These are phyloP conservation scores for Prunus mira DNA, from an alignment of 306 rosid genomes.

Conservation along the genomic window DNA sequence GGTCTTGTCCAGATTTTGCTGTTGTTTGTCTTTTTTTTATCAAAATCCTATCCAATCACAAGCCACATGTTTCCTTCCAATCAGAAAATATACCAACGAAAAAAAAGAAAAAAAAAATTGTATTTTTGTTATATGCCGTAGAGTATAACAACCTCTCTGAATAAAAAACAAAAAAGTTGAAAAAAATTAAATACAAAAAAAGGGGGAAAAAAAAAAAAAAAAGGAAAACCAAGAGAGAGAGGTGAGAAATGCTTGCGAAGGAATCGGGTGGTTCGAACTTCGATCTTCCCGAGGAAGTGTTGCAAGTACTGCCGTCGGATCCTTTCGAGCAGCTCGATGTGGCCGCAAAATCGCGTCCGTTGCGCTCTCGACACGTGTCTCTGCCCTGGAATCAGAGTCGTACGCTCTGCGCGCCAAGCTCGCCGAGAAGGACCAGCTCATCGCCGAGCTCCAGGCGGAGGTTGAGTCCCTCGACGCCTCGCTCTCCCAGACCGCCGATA, in stretches of 20 bases:
- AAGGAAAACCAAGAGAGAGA: neutral
- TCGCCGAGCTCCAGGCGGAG: constrained; percentile 62
- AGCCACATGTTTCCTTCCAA: neutral
- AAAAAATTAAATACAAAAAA: neutral
- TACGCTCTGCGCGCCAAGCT: constrained; percentile 45
- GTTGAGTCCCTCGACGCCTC: constrained; percentile 53
- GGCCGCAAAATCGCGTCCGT: constrained; percentile 93
- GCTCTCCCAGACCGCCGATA: constrained; percentile 51
- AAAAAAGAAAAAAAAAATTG: too few species aligned
- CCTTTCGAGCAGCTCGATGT: constrained; percentile 92
- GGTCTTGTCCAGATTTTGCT: neutral
- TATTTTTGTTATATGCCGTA: neutral
- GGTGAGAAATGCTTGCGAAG: constrained; percentile 35
- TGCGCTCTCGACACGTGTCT: constrained; percentile 79
- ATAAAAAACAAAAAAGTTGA: neutral
- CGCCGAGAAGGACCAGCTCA: constrained; percentile 51
- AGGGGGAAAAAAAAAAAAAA: neutral
- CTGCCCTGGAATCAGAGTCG: constrained; percentile 53
- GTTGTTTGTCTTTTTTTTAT: neutral
- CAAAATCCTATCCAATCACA: constrained; percentile 1
- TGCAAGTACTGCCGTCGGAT: constrained; percentile 69
- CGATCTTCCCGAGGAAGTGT: constrained; percentile 65
- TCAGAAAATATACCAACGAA: neutral
- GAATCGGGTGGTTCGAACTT: constrained; percentile 51
- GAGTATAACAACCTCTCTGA: neutral